Evolutionary conservation across 768 basidiomycete species (phyloP), one percentile per base, ranked within the genome.

Genomic region (Rhodotorula taiwanensis): DNA sequence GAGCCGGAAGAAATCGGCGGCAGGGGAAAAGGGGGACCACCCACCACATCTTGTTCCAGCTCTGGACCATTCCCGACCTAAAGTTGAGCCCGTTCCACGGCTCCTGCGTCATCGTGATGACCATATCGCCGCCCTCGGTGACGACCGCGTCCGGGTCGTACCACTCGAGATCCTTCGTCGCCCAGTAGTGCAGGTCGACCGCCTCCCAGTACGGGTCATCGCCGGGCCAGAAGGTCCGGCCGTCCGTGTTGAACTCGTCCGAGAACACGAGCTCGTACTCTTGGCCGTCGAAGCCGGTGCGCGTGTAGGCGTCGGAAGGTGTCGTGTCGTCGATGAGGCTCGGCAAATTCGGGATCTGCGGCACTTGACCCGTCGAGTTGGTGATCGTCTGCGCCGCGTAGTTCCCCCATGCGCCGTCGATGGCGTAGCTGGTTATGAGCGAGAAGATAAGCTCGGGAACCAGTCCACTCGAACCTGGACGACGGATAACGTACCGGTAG

Each of bases 341-440:
- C 1, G 84, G 86, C 62, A 92, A 75, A 59, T 82, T 81, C 7
- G 84, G 80, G 4, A 93, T 81, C 55, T 78, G 75, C 1, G 93
- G 90, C 36, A 97, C 84, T 76, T 97, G 93, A 4, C 94, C 94
- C 0, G 86, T 80, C 21, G 77, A 82, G 71, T 98, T 98, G 70
- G 89, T 55, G 36, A 65, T 50, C n/a, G 59, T 60, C 11, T 85
- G 23, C 2, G 31, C 11, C 4, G 58, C 58, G 50, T 58, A 58
- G 11, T 23, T 33, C 21, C 58, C 58, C 58, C 58, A 58, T 2
- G 49, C 15, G 18, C 58, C 58, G 16, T 58, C 49, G 18, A 58
- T 58, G 9, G 50, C 49, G 33, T 52, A 58, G 2, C 55, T 57
- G 34, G n/a, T 9, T 21, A 25, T 4, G 7, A 5, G 31, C 4